Conservation (phyloP, 108 stramenopile genomes). For the Nannochloropsis salina region DNA sequence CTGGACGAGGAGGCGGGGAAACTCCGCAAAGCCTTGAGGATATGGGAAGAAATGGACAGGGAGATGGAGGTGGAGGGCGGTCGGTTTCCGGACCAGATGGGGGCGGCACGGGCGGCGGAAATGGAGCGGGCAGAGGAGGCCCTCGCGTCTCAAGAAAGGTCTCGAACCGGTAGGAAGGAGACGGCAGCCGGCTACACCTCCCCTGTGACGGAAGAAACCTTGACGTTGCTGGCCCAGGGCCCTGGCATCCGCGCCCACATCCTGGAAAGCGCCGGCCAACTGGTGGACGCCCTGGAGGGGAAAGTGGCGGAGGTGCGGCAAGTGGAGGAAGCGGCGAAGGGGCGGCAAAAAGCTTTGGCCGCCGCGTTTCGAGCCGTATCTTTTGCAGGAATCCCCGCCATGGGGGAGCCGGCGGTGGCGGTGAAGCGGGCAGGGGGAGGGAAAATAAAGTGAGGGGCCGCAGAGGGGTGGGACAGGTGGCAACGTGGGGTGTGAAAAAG, state of each 20-base stretch:
- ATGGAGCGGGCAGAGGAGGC: background rate
- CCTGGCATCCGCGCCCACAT: background rate
- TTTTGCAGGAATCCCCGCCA: background rate
- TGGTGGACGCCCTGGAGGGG: background rate
- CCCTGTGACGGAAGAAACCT: background rate
- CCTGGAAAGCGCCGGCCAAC: background rate
- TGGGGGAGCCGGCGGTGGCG: background rate
- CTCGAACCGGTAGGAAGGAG: background rate
- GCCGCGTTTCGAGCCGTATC: background rate
- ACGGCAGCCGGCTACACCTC: background rate
- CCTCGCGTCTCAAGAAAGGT: background rate
- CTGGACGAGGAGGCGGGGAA: background rate
- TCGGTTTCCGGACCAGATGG: background rate
- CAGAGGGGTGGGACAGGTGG: background rate
- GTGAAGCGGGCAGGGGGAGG: background rate
- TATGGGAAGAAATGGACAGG: conserved; percentile 4
- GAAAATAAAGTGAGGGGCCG: background rate
- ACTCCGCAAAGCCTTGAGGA: background rate
- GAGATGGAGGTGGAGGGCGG: background rate
- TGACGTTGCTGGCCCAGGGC: background rate
- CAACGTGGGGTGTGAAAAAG: background rate
- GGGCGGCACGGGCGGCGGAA: background rate
- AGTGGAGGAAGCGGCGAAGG: background rate
- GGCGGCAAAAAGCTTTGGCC: background rate
- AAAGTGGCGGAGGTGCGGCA: background rate